A percentile compares a stretch with the other conserved stretches of the same genome.
These are phyloP conservation scores for Meredithiella fracta DNA, from an alignment of 2,329 filamentous ascomycete genomes.

Conservation along the genomic window DNA sequence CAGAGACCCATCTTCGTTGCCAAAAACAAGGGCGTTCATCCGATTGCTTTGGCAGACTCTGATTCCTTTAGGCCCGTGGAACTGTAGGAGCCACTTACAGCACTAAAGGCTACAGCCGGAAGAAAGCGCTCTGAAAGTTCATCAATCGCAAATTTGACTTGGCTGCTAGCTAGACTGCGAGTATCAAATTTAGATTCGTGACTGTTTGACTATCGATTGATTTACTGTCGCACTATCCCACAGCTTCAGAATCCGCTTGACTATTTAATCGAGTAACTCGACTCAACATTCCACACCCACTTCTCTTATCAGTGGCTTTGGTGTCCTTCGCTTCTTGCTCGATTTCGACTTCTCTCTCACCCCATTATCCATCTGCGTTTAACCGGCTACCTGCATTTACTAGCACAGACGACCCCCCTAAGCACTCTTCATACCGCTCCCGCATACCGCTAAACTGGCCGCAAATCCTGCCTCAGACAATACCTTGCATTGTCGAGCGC, in stretches of 20 bases:
- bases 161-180: too few relatives aligned
- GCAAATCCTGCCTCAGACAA: not conserved
- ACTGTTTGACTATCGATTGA: too few relatives aligned
- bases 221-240: not conserved
- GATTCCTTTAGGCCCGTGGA: not conserved
- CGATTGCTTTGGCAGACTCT: not conserved
- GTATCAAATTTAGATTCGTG: too few relatives aligned
- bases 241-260: not conserved
- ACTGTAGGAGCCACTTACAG: not conserved
- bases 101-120: not conserved
- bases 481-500: not conserved
- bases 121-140: not conserved
- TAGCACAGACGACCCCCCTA: not conserved
- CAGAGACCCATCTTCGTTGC: not conserved
- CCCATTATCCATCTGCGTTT: not conserved
- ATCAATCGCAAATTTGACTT: not conserved
- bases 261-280: not conserved
- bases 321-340: not conserved
- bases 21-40: not conserved
- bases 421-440: not conserved
- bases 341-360: not conserved
- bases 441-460: not conserved
- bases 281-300: not conserved
- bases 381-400: not conserved
- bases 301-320: not conserved